Percentiles rank a stretch among this genome's conserved stretches.
Conservation (phyloP, 83 land plant species). For the Diphasiastrum complanatum region DNA sequence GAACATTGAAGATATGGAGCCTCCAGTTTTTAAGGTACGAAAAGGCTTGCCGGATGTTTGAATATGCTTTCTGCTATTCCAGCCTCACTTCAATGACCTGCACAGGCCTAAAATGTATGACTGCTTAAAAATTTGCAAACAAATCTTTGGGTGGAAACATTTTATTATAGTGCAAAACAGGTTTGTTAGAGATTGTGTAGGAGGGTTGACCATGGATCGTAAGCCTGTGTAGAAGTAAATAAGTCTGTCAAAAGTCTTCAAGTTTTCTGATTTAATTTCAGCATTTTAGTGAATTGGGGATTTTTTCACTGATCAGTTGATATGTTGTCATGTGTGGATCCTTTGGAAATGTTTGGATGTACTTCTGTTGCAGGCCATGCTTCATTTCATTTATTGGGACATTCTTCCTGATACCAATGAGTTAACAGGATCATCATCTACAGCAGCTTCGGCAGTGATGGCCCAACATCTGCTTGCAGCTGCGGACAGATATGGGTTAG, state of each 20-base stretch:
- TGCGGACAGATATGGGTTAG: conserved; percentile 81
- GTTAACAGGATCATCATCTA: conserved; percentile 51
- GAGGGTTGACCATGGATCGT: no score
- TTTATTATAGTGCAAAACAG: no score
- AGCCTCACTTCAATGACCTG: background rate
- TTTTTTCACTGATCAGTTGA: no score
- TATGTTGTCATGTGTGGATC: no score
- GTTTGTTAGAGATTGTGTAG: background rate
- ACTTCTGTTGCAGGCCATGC: conserved; percentile 59
- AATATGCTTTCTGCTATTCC: background rate
- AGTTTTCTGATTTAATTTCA: no score
- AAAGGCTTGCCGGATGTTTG: no score
- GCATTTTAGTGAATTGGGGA: no score
- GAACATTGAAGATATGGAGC: conserved; percentile 61
- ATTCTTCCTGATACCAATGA: conserved; percentile 78
- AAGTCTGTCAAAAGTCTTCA: no score
- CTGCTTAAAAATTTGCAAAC: no score
- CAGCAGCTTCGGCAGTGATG: conserved; percentile 66
- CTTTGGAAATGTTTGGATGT: no score
- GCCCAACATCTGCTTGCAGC: conserved; percentile 93
- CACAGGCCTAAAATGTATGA: background rate
- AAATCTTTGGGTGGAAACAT: no score
- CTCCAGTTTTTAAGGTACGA: conserved; percentile 67
- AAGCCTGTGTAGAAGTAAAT: no score
- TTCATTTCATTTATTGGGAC: conserved; percentile 85